Percentiles rank a stretch among this genome's conserved stretches.
Evolutionary conservation across 2,329 filamentous ascomycete species (phyloP).

Genomic region (Juglanconis juglandina): DNA sequence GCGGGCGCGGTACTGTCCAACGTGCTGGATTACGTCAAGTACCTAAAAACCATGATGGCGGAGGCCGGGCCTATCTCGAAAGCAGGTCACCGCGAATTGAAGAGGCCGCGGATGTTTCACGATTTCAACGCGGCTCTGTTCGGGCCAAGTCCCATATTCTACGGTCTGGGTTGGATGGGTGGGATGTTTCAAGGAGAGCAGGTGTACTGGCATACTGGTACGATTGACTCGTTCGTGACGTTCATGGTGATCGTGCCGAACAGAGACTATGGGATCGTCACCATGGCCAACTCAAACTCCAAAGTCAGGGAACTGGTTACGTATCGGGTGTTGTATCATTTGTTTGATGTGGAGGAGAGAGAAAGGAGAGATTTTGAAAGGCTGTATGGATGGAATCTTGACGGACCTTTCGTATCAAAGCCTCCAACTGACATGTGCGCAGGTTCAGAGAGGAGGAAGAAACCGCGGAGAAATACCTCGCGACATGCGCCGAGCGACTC

Average conservation of each 20-base stretch:
- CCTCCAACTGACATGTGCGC: not conserved
- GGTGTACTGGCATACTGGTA: conserved; percentile 17
- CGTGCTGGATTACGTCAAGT: conserved; percentile 36
- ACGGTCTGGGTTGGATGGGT: conserved; percentile 17
- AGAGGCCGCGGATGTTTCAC: conserved; percentile 15
- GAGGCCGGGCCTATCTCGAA: conserved; percentile 27
- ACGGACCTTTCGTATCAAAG: too few relatives aligned
- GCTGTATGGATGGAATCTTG: not conserved
- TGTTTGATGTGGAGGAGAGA: conserved; percentile 17
- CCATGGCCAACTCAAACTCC: conserved; percentile 13
- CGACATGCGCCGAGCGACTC: conserved; percentile 13
- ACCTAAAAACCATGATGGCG: conserved; percentile 30
- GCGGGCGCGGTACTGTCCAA: conserved; percentile 41
- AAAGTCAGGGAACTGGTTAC: conserved; percentile 12
- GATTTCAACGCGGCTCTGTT: conserved; percentile 4
- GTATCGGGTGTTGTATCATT: conserved; percentile 19
- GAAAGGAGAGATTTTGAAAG: conserved; percentile 16
- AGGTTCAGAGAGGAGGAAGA: conserved; percentile 5
- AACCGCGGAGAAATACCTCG: not conserved
- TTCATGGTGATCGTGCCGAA: conserved; percentile 20
- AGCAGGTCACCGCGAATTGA: conserved; percentile 25
- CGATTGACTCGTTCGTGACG: conserved; percentile 11
- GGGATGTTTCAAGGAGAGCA: conserved; percentile 19
- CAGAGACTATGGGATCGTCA: conserved; percentile 15
- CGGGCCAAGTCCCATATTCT: conserved; percentile 3